Percentiles rank a stretch among this genome's conserved stretches.
Conservation (phyloP, 2,329 filamentous ascomycete genomes). For the Harringtonia aguacate region DNA sequence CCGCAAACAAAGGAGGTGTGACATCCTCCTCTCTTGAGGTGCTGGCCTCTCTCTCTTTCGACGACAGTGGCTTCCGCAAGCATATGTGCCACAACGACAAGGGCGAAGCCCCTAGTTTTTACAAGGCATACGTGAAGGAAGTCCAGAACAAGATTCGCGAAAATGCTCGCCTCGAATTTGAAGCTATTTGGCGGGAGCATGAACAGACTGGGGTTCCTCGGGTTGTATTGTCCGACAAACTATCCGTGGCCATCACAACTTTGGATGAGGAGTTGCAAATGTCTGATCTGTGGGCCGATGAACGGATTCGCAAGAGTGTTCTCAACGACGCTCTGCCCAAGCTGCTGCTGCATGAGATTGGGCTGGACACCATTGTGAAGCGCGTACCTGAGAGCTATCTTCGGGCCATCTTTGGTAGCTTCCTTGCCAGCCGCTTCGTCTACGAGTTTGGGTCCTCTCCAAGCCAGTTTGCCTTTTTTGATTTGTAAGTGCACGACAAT, state of each 20-base stretch:
- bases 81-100: constrained; percentile 80
- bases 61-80: constrained; percentile 76
- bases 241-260: constrained; percentile 88
- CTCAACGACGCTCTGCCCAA: constrained; percentile 78
- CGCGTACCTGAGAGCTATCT: constrained; percentile 89
- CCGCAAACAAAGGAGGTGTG: constrained; percentile 96
- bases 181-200: constrained; percentile 95
- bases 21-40: constrained; percentile 96
- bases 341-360: constrained; percentile 78
- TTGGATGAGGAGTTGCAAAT: constrained; percentile 93
- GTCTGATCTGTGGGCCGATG: constrained; percentile 82
- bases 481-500: constrained; percentile 61
- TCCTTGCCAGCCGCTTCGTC: constrained; percentile 88
- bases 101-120: constrained; percentile 78
- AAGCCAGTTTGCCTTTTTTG: constrained; percentile 96
- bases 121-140: constrained; percentile 82
- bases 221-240: constrained; percentile 81
- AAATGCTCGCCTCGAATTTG: constrained; percentile 89
- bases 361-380: constrained; percentile 74
- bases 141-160: constrained; percentile 86
- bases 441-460: constrained; percentile 90
- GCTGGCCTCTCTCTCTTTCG: constrained; percentile 85
- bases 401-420: constrained; percentile 90
- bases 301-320: constrained; percentile 65
- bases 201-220: constrained; percentile 68